Evolutionary conservation across 2,329 filamentous ascomycete genomes (phyloP).

Genomic region (Venturia pyrina): DNA sequence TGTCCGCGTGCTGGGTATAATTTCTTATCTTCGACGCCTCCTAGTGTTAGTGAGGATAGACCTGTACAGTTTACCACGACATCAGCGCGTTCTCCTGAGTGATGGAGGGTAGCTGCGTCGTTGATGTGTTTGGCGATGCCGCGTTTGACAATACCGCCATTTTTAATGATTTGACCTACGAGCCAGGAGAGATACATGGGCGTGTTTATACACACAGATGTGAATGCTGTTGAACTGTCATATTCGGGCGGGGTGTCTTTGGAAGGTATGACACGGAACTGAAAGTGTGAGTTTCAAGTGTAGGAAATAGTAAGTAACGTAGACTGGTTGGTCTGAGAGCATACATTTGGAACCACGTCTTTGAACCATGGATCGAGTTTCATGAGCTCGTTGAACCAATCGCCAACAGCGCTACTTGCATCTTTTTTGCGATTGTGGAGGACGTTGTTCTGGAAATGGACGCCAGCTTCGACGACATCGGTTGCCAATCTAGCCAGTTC

Average conservation of each 20-base stretch:
- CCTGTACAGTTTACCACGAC: conserved; percentile 81
- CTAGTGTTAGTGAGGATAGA: conserved; percentile 61
- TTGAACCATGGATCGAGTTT: conserved; percentile 63
- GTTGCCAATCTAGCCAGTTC: conserved; percentile 36
- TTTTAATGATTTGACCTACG: conserved; percentile 64
- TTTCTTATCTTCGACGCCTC: conserved; percentile 66
- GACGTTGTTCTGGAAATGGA: conserved; percentile 60
- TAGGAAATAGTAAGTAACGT: not conserved
- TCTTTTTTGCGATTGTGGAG: conserved; percentile 58
- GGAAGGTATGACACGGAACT: conserved; percentile 34
- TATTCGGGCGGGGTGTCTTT: conserved; percentile 35
- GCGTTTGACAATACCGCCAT: conserved; percentile 50
- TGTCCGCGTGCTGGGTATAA: conserved; percentile 75
- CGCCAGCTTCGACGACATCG: conserved; percentile 64
- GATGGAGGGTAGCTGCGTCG: conserved; percentile 55
- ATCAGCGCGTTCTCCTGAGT: conserved; percentile 48
- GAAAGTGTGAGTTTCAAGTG: not conserved
- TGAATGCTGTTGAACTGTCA: conserved; percentile 66
- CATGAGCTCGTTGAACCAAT: conserved; percentile 59
- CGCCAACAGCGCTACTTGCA: conserved; percentile 36
- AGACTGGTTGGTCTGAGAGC: conserved; percentile 15
- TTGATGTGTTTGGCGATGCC: conserved; percentile 51
- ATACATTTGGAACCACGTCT: conserved; percentile 57
- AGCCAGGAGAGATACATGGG: conserved; percentile 82
- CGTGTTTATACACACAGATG: conserved; percentile 84